phyloP scores from a whole-genome alignment of 2,329 filamentous ascomycete genomes.

The Colletotrichum graminicola region DNA sequence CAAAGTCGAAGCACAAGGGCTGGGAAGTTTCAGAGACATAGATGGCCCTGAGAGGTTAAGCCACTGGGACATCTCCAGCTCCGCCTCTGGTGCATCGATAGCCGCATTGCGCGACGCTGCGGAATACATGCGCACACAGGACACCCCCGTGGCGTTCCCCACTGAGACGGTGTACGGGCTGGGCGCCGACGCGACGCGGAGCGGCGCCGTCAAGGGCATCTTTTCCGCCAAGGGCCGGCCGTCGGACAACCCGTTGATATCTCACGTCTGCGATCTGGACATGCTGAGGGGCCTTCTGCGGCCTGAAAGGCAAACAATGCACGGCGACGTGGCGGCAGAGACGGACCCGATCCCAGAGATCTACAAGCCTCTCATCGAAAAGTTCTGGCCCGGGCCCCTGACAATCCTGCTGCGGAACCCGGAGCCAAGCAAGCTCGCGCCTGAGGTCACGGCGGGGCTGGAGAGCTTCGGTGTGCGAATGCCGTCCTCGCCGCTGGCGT shows the following conservation, averaged over 20 bases:
- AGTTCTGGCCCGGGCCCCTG: slow-evolving; percentile 94
- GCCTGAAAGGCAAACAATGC: slow-evolving; percentile 38
- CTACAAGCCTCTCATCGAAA: slow-evolving; percentile 81
- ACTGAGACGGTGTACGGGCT: slow-evolving; percentile 98
- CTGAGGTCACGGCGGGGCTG: slow-evolving; percentile 92
- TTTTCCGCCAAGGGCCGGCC: slow-evolving; percentile 91
- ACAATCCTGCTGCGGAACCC: slow-evolving; percentile 90
- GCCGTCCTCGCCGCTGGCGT: slow-evolving; percentile 86
- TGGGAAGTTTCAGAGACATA: slow-evolving; percentile 52
- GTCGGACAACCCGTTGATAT: slow-evolving; percentile 94
- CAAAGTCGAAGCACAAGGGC: slow-evolving; percentile 49
- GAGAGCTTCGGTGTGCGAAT: slow-evolving; percentile 90
- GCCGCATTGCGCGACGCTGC: slow-evolving; percentile 73
- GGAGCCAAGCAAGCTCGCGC: slow-evolving; percentile 76
- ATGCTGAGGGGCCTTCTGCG: slow-evolving; percentile 77
- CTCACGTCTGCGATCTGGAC: slow-evolving; percentile 85
- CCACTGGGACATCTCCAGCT: slow-evolving; percentile 56
- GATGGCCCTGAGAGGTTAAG: slow-evolving; percentile 52
- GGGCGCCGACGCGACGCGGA: slow-evolving; percentile 94
- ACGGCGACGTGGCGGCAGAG: slow-evolving; percentile 39
- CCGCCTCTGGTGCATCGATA: slow-evolving; percentile 49
- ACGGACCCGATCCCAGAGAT: slow-evolving; percentile 73
- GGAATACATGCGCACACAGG: slow-evolving; percentile 70
- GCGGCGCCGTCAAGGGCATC: slow-evolving; percentile 87
- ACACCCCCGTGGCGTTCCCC: slow-evolving; percentile 90